Evolutionary conservation across 139 green algal genomes (phyloP), one percentile per base, ranked within the genome.

Genomic region (Pseudopediastrum boryanum): DNA sequence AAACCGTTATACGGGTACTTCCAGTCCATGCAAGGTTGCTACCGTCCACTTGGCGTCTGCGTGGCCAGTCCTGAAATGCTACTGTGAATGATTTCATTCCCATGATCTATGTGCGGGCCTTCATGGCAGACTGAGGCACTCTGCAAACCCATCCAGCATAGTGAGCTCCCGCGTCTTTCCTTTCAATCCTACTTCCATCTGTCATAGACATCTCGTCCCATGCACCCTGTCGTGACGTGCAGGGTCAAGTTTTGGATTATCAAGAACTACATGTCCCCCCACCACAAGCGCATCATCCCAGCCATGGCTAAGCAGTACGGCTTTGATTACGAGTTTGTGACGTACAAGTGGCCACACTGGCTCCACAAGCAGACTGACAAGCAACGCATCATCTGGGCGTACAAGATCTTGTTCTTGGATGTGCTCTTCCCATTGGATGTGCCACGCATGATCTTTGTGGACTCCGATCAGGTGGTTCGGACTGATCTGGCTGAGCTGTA

Each of bases 241-340:
- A 88, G 84, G 63, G 84, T 99, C 67, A 99, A 99, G 87, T 98
- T 99, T 78, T 99, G 96, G 96, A 97, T 99, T 82, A 99, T 99
- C 83, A 98, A 98, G 71, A 99, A 99, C 86, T 99, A 99, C 90
- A 96, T 99, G 89, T 95, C 86, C 9, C 96, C 96, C 3, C 88
- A 95, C 70, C 80, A 85, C 74, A 82, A 72, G 71, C 75, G 86
- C 35, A 94, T 97, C 58, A 83, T 99, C 19, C 96, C 96, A 2
- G 80, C 89, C 51, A 96, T 99, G 90, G 96, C 96, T 9, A 38
- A 80, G 54, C 58, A 90, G 29, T 97, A 93, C 79, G 89, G 88
- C 46, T 99, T 99, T 83, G 93, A 99, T 50, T 98, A 92, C 75
- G 92, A 92, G 72, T 93, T 98, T 70, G 92, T 99, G 13, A 99